A percentile compares a stretch with the other conserved stretches of the same genome.
phyloP scores from a whole-genome alignment of 2,329 filamentous ascomycete species.

The Helotiales sp. region DNA sequence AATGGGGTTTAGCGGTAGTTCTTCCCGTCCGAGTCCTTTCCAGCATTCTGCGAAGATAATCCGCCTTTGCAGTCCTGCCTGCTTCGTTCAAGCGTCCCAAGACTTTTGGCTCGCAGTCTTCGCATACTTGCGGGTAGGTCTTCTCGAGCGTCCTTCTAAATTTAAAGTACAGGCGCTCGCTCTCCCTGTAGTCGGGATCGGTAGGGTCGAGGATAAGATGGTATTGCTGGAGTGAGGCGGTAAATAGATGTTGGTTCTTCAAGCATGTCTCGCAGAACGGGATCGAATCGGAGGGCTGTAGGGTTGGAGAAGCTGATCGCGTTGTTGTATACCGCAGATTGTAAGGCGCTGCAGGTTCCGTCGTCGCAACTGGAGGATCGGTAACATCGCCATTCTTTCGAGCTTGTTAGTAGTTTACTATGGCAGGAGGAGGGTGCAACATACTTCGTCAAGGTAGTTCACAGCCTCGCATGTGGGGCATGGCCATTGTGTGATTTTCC shows the following conservation, averaged over 20 bases:
- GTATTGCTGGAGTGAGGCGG: conserved; percentile 76
- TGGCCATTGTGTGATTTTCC: conserved; percentile 63
- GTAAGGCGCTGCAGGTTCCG: conserved; percentile 45
- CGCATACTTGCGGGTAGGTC: conserved; percentile 87
- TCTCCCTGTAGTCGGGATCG: conserved; percentile 65
- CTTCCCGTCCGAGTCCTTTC: conserved; percentile 57
- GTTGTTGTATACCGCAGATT: conserved; percentile 48
- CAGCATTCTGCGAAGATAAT: conserved; percentile 50
- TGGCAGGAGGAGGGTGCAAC: conserved; percentile 22
- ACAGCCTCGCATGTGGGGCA: conserved; percentile 80
- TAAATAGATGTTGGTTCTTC: conserved; percentile 85
- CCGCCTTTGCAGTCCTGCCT: conserved; percentile 65
- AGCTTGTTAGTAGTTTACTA: conserved; percentile 10
- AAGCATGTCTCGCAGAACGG: conserved; percentile 76
- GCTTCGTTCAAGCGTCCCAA: conserved; percentile 67
- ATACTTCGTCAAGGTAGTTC: conserved; percentile 86
- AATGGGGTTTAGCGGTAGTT: conserved; percentile 28
- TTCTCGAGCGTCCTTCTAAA: conserved; percentile 75
- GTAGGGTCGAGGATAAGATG: conserved; percentile 64
- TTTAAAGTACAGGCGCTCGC: conserved; percentile 66
- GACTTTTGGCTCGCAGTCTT: conserved; percentile 74
- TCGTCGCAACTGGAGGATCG: conserved; percentile 71
- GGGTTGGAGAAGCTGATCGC: conserved; percentile 36
- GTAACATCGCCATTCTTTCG: conserved; percentile 80
- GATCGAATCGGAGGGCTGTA: conserved; percentile 37